Conservation (phyloP, 805 yeast species). For the Candida easanensis region DNA sequence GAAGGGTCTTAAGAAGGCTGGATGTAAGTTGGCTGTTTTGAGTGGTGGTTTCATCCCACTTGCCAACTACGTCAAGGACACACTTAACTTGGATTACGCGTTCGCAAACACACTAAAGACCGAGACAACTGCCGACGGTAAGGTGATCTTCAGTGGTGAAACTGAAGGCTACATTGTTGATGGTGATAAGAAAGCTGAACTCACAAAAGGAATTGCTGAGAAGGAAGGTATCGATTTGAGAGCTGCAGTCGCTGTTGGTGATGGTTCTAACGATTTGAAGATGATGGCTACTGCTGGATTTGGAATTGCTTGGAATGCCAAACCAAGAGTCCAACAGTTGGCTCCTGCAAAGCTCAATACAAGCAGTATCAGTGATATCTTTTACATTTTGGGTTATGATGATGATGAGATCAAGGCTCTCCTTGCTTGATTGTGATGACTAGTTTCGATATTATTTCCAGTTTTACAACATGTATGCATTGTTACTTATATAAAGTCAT, state of each 20-base stretch:
- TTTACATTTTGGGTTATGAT: conserved; percentile 76
- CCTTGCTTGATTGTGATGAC: not conserved
- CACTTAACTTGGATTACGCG: conserved; percentile 78
- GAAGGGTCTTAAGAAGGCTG: conserved; percentile 54
- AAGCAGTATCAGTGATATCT: conserved; percentile 64
- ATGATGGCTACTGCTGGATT: conserved; percentile 93
- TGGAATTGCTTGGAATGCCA: conserved; percentile 97
- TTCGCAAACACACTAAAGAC: conserved; percentile 70
- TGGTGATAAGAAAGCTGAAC: conserved; percentile 76
- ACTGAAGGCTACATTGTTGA: conserved; percentile 83
- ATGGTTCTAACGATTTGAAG: conserved; percentile 92
- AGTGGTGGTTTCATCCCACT: conserved; percentile 94
- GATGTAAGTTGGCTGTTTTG: conserved; percentile 77
- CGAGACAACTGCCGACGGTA: conserved; percentile 43
- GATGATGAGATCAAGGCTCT: conserved; percentile 46
- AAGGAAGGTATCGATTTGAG: conserved; percentile 49
- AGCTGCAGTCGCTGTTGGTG: conserved; percentile 83
- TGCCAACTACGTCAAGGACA: conserved; percentile 68
- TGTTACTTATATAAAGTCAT: not conserved
- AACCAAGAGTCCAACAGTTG: conserved; percentile 79
- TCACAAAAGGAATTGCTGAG: conserved; percentile 59
- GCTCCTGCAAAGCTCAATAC: conserved; percentile 86
- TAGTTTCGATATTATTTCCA: not conserved
- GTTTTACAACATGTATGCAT: not conserved
- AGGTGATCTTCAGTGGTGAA: conserved; percentile 62